Percentiles rank a stretch among this genome's conserved stretches.
Conservation (phyloP, 345 rosid species). For the Eucalyptus albens region DNA sequence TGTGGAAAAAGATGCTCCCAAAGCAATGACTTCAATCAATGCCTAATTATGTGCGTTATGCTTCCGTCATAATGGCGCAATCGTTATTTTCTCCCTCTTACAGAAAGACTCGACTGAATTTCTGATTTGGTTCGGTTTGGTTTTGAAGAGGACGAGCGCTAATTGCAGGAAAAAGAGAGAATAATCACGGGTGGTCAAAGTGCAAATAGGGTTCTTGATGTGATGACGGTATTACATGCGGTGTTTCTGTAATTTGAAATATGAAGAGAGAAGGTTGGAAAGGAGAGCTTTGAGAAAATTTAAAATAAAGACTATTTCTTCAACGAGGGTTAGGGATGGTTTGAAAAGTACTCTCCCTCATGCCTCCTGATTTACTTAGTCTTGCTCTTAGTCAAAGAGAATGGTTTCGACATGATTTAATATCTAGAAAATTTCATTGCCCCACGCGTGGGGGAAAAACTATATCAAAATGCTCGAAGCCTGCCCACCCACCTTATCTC, state of each 20-base stretch:
- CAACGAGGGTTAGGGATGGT: background rate
- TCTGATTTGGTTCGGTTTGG: background rate
- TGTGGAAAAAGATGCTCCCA: background rate
- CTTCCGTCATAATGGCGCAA: background rate
- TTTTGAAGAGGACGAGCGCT: background rate
- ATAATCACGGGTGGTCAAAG: background rate
- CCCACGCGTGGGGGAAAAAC: background rate
- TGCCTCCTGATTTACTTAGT: background rate
- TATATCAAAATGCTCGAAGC: background rate
- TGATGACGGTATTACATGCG: background rate
- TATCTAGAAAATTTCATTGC: background rate
- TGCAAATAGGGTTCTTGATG: background rate
- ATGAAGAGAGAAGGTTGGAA: background rate
- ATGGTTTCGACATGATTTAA: background rate
- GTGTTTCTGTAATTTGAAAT: background rate
- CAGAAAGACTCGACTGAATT: background rate
- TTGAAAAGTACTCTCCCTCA: background rate
- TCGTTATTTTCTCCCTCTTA: background rate
- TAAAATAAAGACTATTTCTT: background rate
- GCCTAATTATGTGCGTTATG: background rate
- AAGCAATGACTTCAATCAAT: background rate
- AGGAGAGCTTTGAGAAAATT: background rate
- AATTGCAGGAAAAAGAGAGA: background rate
- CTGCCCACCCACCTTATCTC: background rate
- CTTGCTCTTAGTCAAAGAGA: background rate